A percentile compares a stretch with the other conserved stretches of the same genome.
These are phyloP conservation scores for Cladosporium phlei DNA, from an alignment of 2,329 filamentous ascomycete species.

Conservation along the genomic window DNA sequence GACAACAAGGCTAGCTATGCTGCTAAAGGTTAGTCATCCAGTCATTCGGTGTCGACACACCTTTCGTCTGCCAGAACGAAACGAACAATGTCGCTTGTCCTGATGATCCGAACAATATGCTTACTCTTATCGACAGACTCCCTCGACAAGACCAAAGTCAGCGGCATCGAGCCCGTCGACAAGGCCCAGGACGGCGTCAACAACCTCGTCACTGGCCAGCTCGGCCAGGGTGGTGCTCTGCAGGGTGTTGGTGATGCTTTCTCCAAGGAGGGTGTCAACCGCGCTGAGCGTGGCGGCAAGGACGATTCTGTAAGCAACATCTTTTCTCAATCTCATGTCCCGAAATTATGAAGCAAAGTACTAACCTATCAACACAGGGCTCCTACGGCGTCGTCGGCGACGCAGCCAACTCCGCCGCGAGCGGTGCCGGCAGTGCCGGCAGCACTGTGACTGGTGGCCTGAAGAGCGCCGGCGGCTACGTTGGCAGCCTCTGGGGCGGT, in stretches of 20 bases:
- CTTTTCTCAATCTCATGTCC: too few relatives aligned
- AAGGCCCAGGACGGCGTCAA: slow-evolving; percentile 64
- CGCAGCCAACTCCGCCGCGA: slow-evolving; percentile 24
- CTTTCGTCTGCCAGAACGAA: too few relatives aligned
- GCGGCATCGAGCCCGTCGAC: slow-evolving; percentile 62
- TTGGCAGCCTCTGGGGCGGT: slow-evolving; percentile 30
- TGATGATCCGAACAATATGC: neutral
- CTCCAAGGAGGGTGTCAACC: slow-evolving; percentile 63
- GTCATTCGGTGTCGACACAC: too few relatives aligned
- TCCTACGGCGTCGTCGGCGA: slow-evolving; percentile 39
- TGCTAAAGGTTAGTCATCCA: slow-evolving; percentile 59
- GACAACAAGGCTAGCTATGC: slow-evolving; percentile 72
- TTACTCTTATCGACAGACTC: slow-evolving; percentile 45
- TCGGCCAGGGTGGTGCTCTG: slow-evolving; percentile 63
- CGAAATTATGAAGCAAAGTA: too few relatives aligned
- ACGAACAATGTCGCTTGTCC: too few relatives aligned
- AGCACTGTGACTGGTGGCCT: slow-evolving; percentile 26
- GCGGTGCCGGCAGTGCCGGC: slow-evolving; percentile 24
- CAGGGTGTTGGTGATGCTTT: slow-evolving; percentile 59
- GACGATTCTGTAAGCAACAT: slow-evolving; percentile 41
- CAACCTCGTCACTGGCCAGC: slow-evolving; percentile 56
- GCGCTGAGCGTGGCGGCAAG: slow-evolving; percentile 59
- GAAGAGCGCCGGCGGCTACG: slow-evolving; percentile 31
- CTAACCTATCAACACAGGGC: slow-evolving; percentile 35
- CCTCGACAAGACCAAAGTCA: slow-evolving; percentile 66